A percentile compares a stretch with the other conserved stretches of the same genome.
phyloP scores from a whole-genome alignment of 176 grass and related monocot genomes.

The Oryza brachyantha region DNA sequence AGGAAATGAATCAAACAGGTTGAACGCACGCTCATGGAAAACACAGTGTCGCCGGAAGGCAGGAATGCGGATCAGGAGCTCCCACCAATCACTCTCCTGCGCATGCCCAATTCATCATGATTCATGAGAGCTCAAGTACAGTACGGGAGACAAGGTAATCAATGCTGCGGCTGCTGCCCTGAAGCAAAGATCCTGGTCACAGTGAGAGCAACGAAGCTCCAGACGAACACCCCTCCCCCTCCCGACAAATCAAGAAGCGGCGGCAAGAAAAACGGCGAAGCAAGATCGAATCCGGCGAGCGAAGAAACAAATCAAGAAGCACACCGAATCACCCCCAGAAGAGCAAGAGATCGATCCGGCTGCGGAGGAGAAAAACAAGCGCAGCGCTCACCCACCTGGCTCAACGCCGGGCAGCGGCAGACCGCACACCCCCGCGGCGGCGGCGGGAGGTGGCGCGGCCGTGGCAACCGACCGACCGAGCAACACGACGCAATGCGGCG shows the following conservation, averaged over 20 bases:
- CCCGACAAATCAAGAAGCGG: not conserved
- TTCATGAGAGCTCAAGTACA: not conserved
- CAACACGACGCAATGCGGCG: slow-evolving; percentile 45
- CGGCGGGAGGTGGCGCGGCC: too few relatives aligned
- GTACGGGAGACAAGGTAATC: not conserved
- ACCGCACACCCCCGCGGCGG: not conserved
- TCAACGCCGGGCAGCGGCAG: not conserved
- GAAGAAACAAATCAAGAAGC: not conserved
- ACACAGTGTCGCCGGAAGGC: not conserved
- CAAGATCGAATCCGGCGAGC: slow-evolving; percentile 24
- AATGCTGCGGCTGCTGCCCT: slow-evolving; percentile 35
- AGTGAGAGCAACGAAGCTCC: not conserved
- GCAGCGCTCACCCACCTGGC: not conserved
- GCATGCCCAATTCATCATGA: not conserved
- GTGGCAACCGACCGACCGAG: too few relatives aligned
- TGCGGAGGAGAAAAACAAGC: not conserved
- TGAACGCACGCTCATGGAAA: too few relatives aligned
- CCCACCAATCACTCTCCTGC: not conserved
- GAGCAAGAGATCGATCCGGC: slow-evolving; percentile 34
- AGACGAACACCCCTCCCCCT: not conserved
- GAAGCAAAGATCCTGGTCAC: slow-evolving; percentile 7
- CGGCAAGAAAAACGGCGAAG: not conserved
- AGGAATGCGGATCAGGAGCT: slow-evolving; percentile 20
- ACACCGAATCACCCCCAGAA: not conserved
- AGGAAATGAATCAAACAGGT: not conserved